phyloP scores from a whole-genome alignment of 2,329 filamentous ascomycete genomes.

The Penicillium sp. region DNA sequence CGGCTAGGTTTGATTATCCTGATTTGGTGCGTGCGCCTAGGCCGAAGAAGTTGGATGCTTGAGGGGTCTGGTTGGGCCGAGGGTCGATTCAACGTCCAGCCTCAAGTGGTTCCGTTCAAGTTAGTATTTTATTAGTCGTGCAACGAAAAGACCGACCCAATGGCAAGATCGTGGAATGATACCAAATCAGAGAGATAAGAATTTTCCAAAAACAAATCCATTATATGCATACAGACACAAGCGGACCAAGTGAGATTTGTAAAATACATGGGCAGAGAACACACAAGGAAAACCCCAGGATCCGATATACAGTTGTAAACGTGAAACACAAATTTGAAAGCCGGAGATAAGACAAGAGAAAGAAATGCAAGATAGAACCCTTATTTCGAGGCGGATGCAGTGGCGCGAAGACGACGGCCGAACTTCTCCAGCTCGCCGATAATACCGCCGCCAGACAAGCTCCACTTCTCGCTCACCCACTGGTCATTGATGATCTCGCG shows the following conservation, averaged over 20 bases:
- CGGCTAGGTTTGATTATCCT: slow-evolving; percentile 16
- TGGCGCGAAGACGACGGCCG: slow-evolving; percentile 23
- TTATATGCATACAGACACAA: slow-evolving; percentile 30
- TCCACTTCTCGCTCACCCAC: slow-evolving; percentile 73
- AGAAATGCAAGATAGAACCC: slow-evolving; percentile 9
- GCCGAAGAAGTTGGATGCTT: slow-evolving; percentile 7
- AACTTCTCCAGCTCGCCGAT: slow-evolving; percentile 77
- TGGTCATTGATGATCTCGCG: slow-evolving; percentile 60
- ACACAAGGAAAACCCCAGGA: slow-evolving; percentile 16
- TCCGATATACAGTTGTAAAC: slow-evolving; percentile 20
- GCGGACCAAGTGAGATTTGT: slow-evolving; percentile 22
- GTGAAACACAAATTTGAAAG: slow-evolving; percentile 1
- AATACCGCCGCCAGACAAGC: slow-evolving; percentile 67
- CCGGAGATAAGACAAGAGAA: slow-evolving; percentile 5
- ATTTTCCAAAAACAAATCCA: slow-evolving; percentile 15
- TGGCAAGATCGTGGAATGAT: neutral
- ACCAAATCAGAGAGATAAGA: neutral
- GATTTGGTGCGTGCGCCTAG: slow-evolving; percentile 10
- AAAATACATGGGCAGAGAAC: slow-evolving; percentile 26
- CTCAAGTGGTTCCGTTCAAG: neutral
- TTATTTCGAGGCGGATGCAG: slow-evolving; percentile 11
- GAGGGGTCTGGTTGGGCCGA: neutral
- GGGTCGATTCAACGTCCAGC: neutral
- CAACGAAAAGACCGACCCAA: neutral
- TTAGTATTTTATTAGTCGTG: neutral